A percentile compares a stretch with the other conserved stretches of the same genome.
Evolutionary conservation across 805 yeast genomes (phyloP).

Genomic region (Sugiyamaella mastotermitis): DNA sequence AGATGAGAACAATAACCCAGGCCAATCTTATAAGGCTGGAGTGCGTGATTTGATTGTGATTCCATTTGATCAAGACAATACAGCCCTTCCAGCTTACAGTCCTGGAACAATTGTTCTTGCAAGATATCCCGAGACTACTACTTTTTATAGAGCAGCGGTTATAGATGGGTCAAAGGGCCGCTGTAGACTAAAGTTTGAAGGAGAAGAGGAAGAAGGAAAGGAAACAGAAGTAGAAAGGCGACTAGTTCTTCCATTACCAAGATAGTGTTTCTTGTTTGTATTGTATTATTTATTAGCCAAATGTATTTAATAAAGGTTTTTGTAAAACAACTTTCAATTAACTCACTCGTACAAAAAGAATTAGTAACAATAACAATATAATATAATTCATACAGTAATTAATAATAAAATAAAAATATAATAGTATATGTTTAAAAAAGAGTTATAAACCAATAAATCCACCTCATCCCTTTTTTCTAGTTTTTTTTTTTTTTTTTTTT

Average conservation of each 20-base stretch:
- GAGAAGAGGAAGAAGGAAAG: slow-evolving; percentile 94
- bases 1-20: slow-evolving; percentile 84
- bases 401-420: too few species aligned
- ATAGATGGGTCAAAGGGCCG: slow-evolving; percentile 61
- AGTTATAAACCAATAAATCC: too few species aligned
- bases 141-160: slow-evolving; percentile 92
- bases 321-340: neutral
- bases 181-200: slow-evolving; percentile 81
- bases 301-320: neutral
- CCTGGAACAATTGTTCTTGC: slow-evolving; percentile 81
- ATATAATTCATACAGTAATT: too few species aligned
- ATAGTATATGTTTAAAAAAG: too few species aligned
- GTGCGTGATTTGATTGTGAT: slow-evolving; percentile 75
- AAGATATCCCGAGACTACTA: slow-evolving; percentile 94
- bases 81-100: slow-evolving; percentile 46
- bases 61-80: slow-evolving; percentile 36
- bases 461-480: too few species aligned
- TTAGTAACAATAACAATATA: too few species aligned
- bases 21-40: slow-evolving; percentile 75
- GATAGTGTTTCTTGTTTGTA: too few species aligned
- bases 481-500: too few species aligned
- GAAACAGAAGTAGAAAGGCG: slow-evolving; percentile 89
- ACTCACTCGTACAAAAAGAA: too few species aligned
- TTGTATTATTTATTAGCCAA: too few species aligned
- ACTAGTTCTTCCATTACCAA: slow-evolving; percentile 48